Base-by-base conservation (phyloP, 2,329 filamentous ascomycete genomes). In the Alternaria sp. region DNA sequence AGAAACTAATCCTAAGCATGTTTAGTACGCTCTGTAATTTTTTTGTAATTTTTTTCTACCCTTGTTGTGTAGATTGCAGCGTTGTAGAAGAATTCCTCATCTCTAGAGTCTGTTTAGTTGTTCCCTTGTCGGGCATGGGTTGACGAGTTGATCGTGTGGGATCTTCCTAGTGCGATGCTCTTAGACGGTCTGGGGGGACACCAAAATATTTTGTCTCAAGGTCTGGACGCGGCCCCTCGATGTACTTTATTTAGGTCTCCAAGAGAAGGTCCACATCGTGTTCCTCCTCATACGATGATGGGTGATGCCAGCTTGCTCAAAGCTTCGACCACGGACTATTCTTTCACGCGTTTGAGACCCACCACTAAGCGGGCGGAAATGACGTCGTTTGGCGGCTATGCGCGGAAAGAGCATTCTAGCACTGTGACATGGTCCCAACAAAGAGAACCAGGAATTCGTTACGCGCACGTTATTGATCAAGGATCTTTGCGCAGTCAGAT, bases 321-420 rank as follows among this genome's bases (percentile, higher is more conserved):
- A 45, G 33, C 33, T 54, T 57, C 33, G 36, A 33, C 50, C 23
- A 41, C 31, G 39, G 40, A 36, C 41, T 48, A 21, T 37, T 42
- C 52, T 48, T 56, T 52, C 40, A 40, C 36, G 44, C n/a, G 40
- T 51, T 26, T 48, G 39, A 24, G 28, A 31, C 23, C 42, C 42
- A 54, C 53, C 48, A 36, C 40, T 49, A 45, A 37, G 23, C 39
- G 40, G 33, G 40, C 48, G 33, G 57, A 46, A 21, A 60, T 60
- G 57, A 60, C 57, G 57, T 60, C 42, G 54, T 51, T 42, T 40
- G 34, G 49, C 49, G 49, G 36, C 48, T 28, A 29, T 48, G 57
- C 13, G 53, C 57, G 53, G 57, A 56, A 55, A 49, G 44, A 49
- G 29, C 40, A 28, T 60, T 56, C 57, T 60, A 52, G 53, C 36